A percentile compares a stretch with the other conserved stretches of the same genome.
Evolutionary conservation across 495 filamentous ascomycete genomes (phyloP).

Genomic region (Geoglossum glabrum): DNA sequence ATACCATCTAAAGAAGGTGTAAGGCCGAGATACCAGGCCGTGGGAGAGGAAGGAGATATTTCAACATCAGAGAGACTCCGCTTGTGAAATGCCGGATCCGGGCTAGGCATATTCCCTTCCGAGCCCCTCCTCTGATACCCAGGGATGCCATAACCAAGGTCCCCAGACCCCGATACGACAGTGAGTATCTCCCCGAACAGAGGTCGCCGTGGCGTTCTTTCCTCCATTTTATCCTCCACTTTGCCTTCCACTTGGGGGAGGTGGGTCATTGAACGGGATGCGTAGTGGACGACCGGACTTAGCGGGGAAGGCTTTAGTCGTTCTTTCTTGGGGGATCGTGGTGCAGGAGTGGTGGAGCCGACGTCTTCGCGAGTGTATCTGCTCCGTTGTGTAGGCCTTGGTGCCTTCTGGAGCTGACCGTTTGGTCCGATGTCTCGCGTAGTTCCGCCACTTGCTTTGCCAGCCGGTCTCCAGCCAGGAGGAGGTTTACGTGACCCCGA

Average conservation of each 20-base stretch:
- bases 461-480: background rate
- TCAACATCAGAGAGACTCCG: constrained; percentile 17
- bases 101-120: constrained; percentile 27
- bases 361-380: background rate
- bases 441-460: background rate
- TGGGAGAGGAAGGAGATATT: constrained; percentile 30
- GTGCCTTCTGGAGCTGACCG: background rate
- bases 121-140: background rate
- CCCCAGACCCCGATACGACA: constrained; percentile 4
- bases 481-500: background rate
- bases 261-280: constrained; percentile 16
- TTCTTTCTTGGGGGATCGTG: constrained; percentile 4
- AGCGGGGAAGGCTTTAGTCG: constrained; percentile 3
- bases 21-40: constrained; percentile 33
- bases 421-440: background rate
- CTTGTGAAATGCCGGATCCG: constrained; percentile 29
- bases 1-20: constrained; percentile 29
- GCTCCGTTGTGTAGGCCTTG: background rate
- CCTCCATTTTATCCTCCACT: too few relatives aligned
- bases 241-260: constrained; percentile 8
- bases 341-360: constrained; percentile 5
- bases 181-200: constrained; percentile 31
- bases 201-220: constrained; percentile 17
- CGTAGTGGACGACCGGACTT: constrained; percentile 3
- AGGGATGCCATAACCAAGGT: constrained; percentile 24